Evolutionary conservation across 306 rosid genomes (phyloP).

Genomic region (Urtica urens): DNA sequence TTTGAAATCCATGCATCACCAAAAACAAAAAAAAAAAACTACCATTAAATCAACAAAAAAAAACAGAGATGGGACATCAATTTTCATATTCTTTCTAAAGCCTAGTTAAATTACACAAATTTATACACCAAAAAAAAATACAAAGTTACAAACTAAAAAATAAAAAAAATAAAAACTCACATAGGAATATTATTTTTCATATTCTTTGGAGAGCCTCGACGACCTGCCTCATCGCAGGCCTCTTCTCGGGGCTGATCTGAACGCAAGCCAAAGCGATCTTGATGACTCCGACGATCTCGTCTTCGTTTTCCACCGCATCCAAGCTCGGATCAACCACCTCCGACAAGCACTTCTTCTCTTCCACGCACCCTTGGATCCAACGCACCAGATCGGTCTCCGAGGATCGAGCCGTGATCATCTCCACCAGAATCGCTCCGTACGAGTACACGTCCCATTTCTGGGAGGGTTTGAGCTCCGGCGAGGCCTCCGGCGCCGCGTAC

Average conservation of each 20-base stretch:
- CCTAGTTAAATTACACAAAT: no score
- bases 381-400: conserved; percentile 88
- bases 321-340: conserved; percentile 72
- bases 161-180: no score
- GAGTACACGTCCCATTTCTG: conserved; percentile 98
- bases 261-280: conserved; percentile 93
- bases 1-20: no score
- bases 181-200: no score
- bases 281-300: conserved; percentile 69
- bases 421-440: conserved; percentile 79
- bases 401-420: conserved; percentile 70
- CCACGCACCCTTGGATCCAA: conserved; percentile 90
- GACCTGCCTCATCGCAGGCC: conserved; percentile 86
- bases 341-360: conserved; percentile 78
- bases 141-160: no score
- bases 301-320: conserved; percentile 62
- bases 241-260: conserved; percentile 67
- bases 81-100: no score
- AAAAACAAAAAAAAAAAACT: no score
- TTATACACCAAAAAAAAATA: no score
- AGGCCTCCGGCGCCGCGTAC: conserved; percentile 85
- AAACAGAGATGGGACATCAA: no score
- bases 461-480: conserved; percentile 82
- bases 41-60: no score
- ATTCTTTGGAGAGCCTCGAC: conserved; percentile 71